These are phyloP conservation scores for Dichotomocladium elegans DNA, from an alignment of 371 early-diverging fungal genomes.

Conservation along the genomic window DNA sequence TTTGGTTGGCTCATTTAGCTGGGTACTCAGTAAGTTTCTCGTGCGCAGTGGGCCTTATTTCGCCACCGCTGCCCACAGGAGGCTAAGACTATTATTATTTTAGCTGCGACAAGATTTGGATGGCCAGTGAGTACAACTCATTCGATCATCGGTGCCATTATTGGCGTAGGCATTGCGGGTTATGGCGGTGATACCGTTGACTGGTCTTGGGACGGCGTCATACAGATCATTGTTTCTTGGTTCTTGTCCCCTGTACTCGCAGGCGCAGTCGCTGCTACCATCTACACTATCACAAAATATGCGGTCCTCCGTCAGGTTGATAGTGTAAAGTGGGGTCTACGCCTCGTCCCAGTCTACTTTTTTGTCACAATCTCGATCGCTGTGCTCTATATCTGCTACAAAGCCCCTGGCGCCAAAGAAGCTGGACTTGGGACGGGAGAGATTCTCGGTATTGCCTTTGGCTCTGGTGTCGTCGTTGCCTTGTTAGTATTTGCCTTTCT, in stretches of 20 bases:
- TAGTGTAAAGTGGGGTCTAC: slow-evolving; percentile 71
- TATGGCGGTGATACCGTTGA: slow-evolving; percentile 62
- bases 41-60: background rate
- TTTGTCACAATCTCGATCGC: slow-evolving; percentile 68
- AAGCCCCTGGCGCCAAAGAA: slow-evolving; percentile 53
- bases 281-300: slow-evolving; percentile 65
- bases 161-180: slow-evolving; percentile 74
- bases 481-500: slow-evolving; percentile 58
- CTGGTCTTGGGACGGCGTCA: slow-evolving; percentile 73
- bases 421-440: slow-evolving; percentile 33
- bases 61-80: no score
- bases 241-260: slow-evolving; percentile 70
- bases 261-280: slow-evolving; percentile 60
- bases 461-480: slow-evolving; percentile 50
- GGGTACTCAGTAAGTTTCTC: slow-evolving; percentile 44
- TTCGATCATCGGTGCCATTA: slow-evolving; percentile 77
- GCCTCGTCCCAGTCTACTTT: slow-evolving; percentile 77
- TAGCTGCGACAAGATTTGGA: slow-evolving; percentile 60
- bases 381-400: slow-evolving; percentile 71
- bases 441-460: slow-evolving; percentile 59
- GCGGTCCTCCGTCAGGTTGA: slow-evolving; percentile 60
- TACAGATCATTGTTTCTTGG: slow-evolving; percentile 76
- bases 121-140: slow-evolving; percentile 61
- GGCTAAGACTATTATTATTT: slow-evolving; percentile 1
- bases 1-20: slow-evolving; percentile 67